Evolutionary conservation across 176 grass and related monocot genomes (phyloP).

Genomic region (Avena insularis): DNA sequence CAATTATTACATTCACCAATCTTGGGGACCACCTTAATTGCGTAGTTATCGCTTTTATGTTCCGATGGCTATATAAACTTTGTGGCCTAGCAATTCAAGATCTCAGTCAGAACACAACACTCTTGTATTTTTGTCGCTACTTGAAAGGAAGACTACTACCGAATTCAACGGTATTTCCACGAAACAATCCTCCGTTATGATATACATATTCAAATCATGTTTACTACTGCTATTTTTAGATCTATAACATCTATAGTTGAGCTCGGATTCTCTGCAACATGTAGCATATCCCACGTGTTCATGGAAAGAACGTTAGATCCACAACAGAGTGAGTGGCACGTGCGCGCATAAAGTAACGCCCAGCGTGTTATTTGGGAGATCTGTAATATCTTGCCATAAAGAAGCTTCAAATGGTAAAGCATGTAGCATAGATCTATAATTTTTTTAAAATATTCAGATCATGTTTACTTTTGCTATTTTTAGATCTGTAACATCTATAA

Average conservation of each 20-base stretch:
- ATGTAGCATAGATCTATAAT: neutral
- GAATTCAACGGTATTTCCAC: neutral
- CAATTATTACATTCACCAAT: neutral
- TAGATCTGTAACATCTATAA: neutral
- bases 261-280: neutral
- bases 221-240: neutral
- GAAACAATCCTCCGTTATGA: neutral
- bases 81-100: neutral
- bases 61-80: neutral
- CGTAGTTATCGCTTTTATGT: neutral
- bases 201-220: neutral
- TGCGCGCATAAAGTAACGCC: neutral
- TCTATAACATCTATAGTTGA: neutral
- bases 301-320: neutral
- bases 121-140: neutral
- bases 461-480: neutral
- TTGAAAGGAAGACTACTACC: neutral
- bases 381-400: slow-evolving; percentile 17
- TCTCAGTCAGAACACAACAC: neutral
- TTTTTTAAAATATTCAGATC: neutral
- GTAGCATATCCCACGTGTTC: neutral
- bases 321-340: neutral
- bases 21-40: neutral
- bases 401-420: slow-evolving; percentile 11
- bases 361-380: neutral